Evolutionary conservation across 495 filamentous ascomycete species (phyloP), one percentile per base, ranked within the genome.

Genomic region (Aspergillus biplanus): DNA sequence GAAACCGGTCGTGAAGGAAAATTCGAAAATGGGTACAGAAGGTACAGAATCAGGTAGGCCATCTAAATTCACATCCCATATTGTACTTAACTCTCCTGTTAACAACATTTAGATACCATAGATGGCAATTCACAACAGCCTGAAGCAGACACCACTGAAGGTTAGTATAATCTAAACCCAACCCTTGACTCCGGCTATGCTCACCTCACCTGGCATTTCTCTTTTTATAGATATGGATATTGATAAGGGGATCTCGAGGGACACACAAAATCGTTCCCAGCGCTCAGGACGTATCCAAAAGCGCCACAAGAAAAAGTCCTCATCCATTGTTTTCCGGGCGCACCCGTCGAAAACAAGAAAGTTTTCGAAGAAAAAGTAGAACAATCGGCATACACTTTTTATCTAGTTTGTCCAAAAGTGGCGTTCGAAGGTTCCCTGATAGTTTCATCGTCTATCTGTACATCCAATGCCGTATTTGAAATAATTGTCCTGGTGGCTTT

Each of bases 271-370:
- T 59, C 65, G 61, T 58, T 65, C 68, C 32, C 59, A 69, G 27
- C 73, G 75, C 49, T 61, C 69, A 33, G 71, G 65, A 21, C 72
- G 74, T 27, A 71, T 78, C 64, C 73, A 78, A 53, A 80, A 79
- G 72, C 77, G 68, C 61, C 72, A 75, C 56, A 71, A 69, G 42
- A 80, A 78, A 64, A 71, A 72, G 11, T 77, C 75, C 52, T 70
- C 73, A 58, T 77, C 78, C 11, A 83, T 83, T 50, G 74, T 81
- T 33, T 83, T 83, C 57, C 63, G 64, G 46, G 48, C 63, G 33
- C 70, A 66, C 33, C 65, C 63, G 18, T 71, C 67, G 8, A 77
- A 76, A 44, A 37, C 48, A 18, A 77, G 71, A 62, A 72, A 67
- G 53, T 52, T 62, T 21, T 59, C 72, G 5, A 78, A 74, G 65